phyloP scores from a whole-genome alignment of 345 rosid species.

The Raphanus sativus region DNA sequence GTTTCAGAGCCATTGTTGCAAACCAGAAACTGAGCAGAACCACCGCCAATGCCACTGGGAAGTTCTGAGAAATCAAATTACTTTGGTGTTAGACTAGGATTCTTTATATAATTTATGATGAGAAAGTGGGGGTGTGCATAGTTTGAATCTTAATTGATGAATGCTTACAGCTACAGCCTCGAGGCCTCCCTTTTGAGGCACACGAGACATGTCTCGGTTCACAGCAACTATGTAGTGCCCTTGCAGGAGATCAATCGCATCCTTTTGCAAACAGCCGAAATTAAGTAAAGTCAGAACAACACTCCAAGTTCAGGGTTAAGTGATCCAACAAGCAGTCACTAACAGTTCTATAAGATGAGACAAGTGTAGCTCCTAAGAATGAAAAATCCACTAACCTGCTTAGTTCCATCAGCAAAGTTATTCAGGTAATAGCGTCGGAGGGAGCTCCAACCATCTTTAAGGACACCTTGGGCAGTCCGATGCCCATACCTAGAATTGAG shows the following conservation, averaged over 20 bases:
- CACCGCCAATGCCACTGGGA: slow-evolving; percentile 71
- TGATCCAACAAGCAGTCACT: slow-evolving; percentile 8
- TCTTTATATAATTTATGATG: background rate
- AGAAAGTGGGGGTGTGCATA: background rate
- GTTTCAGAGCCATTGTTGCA: slow-evolving; percentile 63
- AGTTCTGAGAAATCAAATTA: slow-evolving; percentile 54
- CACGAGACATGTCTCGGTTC: slow-evolving; percentile 64
- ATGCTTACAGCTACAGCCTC: slow-evolving; percentile 83
- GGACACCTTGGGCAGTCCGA: slow-evolving; percentile 81
- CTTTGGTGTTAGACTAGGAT: slow-evolving; percentile 18
- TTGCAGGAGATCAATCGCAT: slow-evolving; percentile 85
- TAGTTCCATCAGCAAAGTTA: slow-evolving; percentile 90
- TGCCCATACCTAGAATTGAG: slow-evolving; percentile 65
- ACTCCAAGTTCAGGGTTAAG: background rate
- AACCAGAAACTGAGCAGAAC: slow-evolving; percentile 66
- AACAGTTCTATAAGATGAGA: background rate
- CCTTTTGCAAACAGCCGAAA: slow-evolving; percentile 43
- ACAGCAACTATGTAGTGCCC: slow-evolving; percentile 83
- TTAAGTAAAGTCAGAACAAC: slow-evolving; percentile 6
- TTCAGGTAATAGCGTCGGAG: slow-evolving; percentile 89
- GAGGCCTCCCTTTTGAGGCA: slow-evolving; percentile 63
- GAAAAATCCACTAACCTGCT: slow-evolving; percentile 56
- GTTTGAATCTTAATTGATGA: background rate
- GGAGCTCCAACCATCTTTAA: slow-evolving; percentile 81
- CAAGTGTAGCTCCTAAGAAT: slow-evolving; percentile 10